phyloP scores from a whole-genome alignment of 2,329 filamentous ascomycete genomes.

The Ophiostoma fasciatum region DNA sequence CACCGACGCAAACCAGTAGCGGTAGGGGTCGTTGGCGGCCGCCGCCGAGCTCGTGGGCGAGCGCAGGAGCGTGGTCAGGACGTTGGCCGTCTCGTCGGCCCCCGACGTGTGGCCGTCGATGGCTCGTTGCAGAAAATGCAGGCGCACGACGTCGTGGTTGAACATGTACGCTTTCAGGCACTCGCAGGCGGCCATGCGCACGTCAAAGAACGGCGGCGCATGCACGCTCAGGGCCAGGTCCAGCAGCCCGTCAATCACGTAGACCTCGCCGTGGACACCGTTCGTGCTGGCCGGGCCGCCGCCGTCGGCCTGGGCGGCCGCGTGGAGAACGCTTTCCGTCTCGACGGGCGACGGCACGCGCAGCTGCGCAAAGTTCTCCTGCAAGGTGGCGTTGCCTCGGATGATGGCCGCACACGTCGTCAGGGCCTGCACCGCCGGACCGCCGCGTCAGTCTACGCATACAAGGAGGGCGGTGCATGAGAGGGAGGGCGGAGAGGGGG shows the following conservation, averaged over 20 bases:
- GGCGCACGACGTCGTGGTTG: conserved; percentile 63
- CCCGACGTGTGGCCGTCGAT: conserved; percentile 74
- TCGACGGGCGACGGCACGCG: conserved; percentile 51
- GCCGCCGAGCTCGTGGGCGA: conserved; percentile 45
- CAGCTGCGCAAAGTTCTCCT: conserved; percentile 80
- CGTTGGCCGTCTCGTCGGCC: conserved; percentile 72
- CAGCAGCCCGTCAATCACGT: conserved; percentile 86
- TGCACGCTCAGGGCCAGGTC: conserved; percentile 63
- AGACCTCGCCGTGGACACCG: conserved; percentile 44
- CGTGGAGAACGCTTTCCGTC: conserved; percentile 11
- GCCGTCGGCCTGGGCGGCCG: conserved; percentile 1
- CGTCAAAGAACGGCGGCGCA: conserved; percentile 54
- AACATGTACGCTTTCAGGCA: conserved; percentile 89
- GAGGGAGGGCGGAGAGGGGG: no score
- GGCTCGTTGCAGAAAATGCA: conserved; percentile 75
- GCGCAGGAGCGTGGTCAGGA: conserved; percentile 66
- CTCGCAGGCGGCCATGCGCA: conserved; percentile 72
- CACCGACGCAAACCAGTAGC: conserved; percentile 77
- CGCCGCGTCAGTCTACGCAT: background rate
- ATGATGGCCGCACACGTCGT: conserved; percentile 81
- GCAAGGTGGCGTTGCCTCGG: conserved; percentile 60
- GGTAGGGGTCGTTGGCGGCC: conserved; percentile 64
- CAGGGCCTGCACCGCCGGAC: conserved; percentile 42
- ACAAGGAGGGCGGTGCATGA: background rate
- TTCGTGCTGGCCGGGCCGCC: conserved; percentile 22